Evolutionary conservation across 1,284 basidiomycete species (phyloP).

Genomic region (Fomitopsis pinicola): DNA sequence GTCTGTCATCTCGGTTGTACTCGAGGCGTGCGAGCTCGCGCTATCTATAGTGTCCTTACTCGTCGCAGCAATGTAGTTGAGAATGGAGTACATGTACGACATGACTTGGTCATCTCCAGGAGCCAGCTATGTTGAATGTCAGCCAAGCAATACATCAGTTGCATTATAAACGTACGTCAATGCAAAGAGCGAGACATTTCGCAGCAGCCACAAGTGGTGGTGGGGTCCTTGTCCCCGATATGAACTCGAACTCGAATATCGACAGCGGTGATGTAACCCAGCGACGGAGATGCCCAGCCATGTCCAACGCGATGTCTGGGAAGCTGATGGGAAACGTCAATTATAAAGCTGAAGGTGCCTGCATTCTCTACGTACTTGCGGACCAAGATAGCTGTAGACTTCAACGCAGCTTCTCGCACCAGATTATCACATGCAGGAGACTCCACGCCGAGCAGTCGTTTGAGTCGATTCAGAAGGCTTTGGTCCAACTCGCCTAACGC

Average conservation of each 20-base stretch:
- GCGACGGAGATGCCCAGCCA: constrained; percentile 80
- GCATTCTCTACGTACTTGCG: constrained; percentile 54
- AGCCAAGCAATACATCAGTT: neutral
- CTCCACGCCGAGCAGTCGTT: constrained; percentile 75
- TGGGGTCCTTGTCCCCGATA: constrained; percentile 66
- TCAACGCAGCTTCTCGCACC: constrained; percentile 83
- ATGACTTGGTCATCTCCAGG: constrained; percentile 89
- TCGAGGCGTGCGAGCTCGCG: constrained; percentile 36
- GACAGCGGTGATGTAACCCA: constrained; percentile 88
- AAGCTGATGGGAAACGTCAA: constrained; percentile 46
- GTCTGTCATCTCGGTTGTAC: constrained; percentile 33
- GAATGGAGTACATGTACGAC: constrained; percentile 93
- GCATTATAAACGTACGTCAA: constrained; percentile 51
- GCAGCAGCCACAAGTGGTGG: constrained; percentile 83
- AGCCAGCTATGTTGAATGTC: constrained; percentile 48
- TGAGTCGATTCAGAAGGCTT: constrained; percentile 68
- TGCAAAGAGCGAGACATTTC: constrained; percentile 86
- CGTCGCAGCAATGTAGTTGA: constrained; percentile 85
- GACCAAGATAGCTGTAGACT: constrained; percentile 76
- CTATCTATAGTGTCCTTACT: constrained; percentile 70
- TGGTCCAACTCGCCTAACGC: constrained; percentile 69
- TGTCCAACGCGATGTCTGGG: constrained; percentile 70
- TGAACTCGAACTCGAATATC: constrained; percentile 85
- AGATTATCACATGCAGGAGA: constrained; percentile 79
- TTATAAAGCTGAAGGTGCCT: neutral